Evolutionary conservation across 2,329 filamentous ascomycete species (phyloP).

Genomic region (Colletotrichum cereale): DNA sequence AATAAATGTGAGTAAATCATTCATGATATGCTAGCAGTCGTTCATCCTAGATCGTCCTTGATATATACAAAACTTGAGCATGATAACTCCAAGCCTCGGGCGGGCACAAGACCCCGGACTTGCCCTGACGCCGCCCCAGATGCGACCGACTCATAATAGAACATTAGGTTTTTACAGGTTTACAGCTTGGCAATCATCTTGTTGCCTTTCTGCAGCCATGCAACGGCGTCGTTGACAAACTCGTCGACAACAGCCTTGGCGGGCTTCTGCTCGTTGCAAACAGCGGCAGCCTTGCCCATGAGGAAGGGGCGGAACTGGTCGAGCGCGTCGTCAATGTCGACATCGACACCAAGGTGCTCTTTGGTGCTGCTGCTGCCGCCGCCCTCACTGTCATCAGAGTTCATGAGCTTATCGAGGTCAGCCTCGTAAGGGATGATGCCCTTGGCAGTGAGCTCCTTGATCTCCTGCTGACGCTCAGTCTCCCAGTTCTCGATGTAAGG

Average conservation of each 20-base stretch:
- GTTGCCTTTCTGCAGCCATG: constrained; percentile 76
- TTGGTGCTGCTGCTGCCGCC: constrained; percentile 72
- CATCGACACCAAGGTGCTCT: too few species aligned
- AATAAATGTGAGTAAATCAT: constrained; percentile 5
- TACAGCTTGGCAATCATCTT: constrained; percentile 80
- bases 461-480: constrained; percentile 88
- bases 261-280: constrained; percentile 91
- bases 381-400: constrained; percentile 67
- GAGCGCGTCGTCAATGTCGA: constrained; percentile 85
- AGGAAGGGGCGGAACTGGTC: constrained; percentile 92
- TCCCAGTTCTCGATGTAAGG: constrained; percentile 97
- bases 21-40: constrained; percentile 32
- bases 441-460: constrained; percentile 90
- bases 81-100: constrained; percentile 33
- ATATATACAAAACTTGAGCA: constrained; percentile 35
- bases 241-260: constrained; percentile 96
- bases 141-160: constrained; percentile 34
- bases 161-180: constrained; percentile 41
- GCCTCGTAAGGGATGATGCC: constrained; percentile 94
- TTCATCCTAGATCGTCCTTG: constrained; percentile 21
- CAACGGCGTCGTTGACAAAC: constrained; percentile 85
- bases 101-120: neutral
- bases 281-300: constrained; percentile 97
- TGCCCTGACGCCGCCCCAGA: constrained; percentile 10
- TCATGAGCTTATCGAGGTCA: constrained; percentile 86